Conservation (phyloP, 169 alveolate species). For the Eimeria necatrix region DNA sequence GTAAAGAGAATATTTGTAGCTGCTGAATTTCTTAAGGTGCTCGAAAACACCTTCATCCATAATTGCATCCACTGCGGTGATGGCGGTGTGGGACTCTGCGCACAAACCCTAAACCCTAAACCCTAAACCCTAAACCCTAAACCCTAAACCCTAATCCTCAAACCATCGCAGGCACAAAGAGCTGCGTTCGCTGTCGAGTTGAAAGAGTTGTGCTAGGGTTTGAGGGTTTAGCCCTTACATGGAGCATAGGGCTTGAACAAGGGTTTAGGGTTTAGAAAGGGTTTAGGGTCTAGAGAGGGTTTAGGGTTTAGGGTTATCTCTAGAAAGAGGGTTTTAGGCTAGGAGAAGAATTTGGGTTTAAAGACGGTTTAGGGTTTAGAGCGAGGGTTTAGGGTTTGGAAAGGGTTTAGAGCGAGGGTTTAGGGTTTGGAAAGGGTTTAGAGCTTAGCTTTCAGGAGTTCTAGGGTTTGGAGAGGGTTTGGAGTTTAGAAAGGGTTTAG, state of each 20-base stretch:
- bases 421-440: slow-evolving; percentile 19
- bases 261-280: no score
- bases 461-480: neutral
- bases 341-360: no score
- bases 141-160: slow-evolving; percentile 33
- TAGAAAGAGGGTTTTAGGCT: neutral
- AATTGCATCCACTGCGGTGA: neutral
- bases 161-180: no score
- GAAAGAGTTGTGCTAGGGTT: slow-evolving; percentile 90
- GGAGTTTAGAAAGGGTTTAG: neutral
- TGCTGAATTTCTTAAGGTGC: neutral
- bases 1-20: neutral
- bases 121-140: slow-evolving; percentile 45
- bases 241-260: no score
- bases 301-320: neutral
- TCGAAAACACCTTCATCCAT: neutral
- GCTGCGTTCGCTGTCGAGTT: slow-evolving; percentile 21
- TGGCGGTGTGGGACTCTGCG: neutral
- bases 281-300: no score
- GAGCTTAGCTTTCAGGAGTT: neutral
- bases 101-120: slow-evolving; percentile 50
- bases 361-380: neutral
- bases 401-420: no score
- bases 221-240: no score
- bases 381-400: slow-evolving; percentile 11